Base-by-base conservation (phyloP, 2,329 filamentous ascomycete species). In the Aspergillus neoniger region DNA sequence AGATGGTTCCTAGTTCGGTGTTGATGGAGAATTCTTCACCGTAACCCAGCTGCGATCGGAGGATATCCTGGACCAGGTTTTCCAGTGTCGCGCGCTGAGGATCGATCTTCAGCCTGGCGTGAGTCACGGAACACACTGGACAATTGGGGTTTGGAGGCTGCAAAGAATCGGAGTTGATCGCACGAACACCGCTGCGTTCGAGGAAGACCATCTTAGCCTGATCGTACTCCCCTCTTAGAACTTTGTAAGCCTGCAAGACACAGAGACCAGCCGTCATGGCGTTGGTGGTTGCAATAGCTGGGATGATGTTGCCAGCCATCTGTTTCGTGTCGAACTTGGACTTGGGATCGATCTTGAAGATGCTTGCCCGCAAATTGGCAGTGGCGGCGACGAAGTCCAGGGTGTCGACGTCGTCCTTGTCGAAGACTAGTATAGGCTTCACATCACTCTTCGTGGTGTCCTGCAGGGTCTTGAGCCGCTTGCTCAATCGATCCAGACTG, bases 251-350 rank as follows among this genome's bases (percentile, higher is more conserved):
- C 75, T 98, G 90, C 25, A 99, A 80, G 6, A 98, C 92, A 72
- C 93, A 98, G 9, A 99, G 84, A 12, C 92, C 90, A 15, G 95
- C 95, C 1, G 95, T 94, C 75, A 98, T 96, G 15, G 95, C 95
- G 75, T 99, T 99, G 0, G 95, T 98, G 0, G 95, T 99, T 5
- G 95, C 95, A 72, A 99, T 99, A 2, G 95, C 95, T 1, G 95
- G 95, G 63, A 99, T 99, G 70, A 99, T 99, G 74, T 99, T 99
- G 57, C 95, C 95, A 4, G 95, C 95, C 94, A 98, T 99, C 78
- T 99, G 86, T 80, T 99, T 99, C 70, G 95, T 93, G 72, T 98
- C 93, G 72, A 98, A 99, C 61, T 96, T 92, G 21, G 92, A 96
- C 74, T 92, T 94, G 4, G 82, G 80, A 57, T 94, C 90, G 60